Evolutionary conservation across 2,329 filamentous ascomycete genomes (phyloP), one percentile per base, ranked within the genome.

Genomic region (Arthrobotrys iridis): DNA sequence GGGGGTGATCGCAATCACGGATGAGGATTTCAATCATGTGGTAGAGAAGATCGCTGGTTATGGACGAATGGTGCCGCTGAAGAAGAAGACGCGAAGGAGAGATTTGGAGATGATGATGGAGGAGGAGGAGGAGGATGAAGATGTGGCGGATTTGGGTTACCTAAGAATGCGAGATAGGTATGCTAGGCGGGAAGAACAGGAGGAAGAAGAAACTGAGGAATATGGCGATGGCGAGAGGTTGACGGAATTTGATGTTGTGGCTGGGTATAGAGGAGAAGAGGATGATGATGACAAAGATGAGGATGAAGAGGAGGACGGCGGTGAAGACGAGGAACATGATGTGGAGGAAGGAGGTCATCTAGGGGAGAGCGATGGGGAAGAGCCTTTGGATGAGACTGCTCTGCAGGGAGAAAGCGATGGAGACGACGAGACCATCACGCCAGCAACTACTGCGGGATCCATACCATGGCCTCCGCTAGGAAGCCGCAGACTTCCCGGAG

Each of bases 1-100:
- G 43, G 70, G 70, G n/a, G 62, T 74, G 0, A 66, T 74, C n/a
- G 70, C 70, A 1, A 62, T 74, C 13, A 74, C 70, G 3, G 45
- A 74, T 33, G 70, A 67, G 18, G 62, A 74, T 35, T 74, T 67
- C 28, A 67, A 50, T 20, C 52, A 22, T 28, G 62, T 67, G 2
- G 55, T 74, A 1, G 57, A 62, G 35, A 74, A 57, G 46, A 74
- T 74, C 8, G 33, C 70, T 7, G 28, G 50, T 13, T 74, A 74
- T 28, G 45, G 70, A 48, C 70, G 70, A 8, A 45, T 58, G 62
- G 40, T 74, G 4, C 70, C 70, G 13, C 35, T 74, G 37, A 74
- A 58, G 26, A 74, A 58, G 26, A 26, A 30, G 7, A n/a, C 43
- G 15, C 67, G 41, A n/a, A 28, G 62, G 15, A 55, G 55, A 18